Evolutionary conservation across 148 eudicot genomes (phyloP), one percentile per base, ranked within the genome.

Genomic region (Persicaria maculosa): DNA sequence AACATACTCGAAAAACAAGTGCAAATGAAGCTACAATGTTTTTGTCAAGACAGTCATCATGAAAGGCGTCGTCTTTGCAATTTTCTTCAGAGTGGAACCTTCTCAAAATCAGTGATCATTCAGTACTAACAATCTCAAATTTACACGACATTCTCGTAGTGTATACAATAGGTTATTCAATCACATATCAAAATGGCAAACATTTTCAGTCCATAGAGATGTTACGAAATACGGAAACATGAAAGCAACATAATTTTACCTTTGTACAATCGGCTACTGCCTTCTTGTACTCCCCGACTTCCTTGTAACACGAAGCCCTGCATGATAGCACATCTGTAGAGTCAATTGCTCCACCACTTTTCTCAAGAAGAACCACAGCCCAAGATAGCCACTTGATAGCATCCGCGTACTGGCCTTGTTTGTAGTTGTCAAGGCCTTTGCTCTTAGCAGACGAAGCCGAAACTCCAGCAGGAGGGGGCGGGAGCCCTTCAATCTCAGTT

Each of bases 371-470:
- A 79, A 89, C 44, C 53, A 85, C 88, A 79, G 98, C 97, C 98
- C 98, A 93, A 77, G 97, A 93, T 68, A 93, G 89, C 98, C 98
- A 93, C 81, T 93, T 93, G 47, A 93, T 93, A 20, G 98, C 98
- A 91, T 93, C 97, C 8, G 95, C 87, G 81, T 79, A 93, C 50
- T 91, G 98, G 50, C 98, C 98, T 72, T 88, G 89, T 79, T 91
- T 93, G 78, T 93, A 84, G 75, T 87, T 86, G 74, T 93, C 98
- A 84, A 89, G 75, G 31, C 97, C 98, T 83, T 93, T 93, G 50
- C 48, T 83, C 83, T 91, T 91, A 0, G 98, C 98, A 15, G 80
- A 8, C 0, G 88, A 73, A 64, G 91, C 88, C 10, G 90, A 81
- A 73, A 91, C 89, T 31, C 98, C 98, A 72, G 90, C 76, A 55